Evolutionary conservation across 2,329 filamentous ascomycete genomes (phyloP), one percentile per base, ranked within the genome.

Genomic region (Pyricularia grisea): DNA sequence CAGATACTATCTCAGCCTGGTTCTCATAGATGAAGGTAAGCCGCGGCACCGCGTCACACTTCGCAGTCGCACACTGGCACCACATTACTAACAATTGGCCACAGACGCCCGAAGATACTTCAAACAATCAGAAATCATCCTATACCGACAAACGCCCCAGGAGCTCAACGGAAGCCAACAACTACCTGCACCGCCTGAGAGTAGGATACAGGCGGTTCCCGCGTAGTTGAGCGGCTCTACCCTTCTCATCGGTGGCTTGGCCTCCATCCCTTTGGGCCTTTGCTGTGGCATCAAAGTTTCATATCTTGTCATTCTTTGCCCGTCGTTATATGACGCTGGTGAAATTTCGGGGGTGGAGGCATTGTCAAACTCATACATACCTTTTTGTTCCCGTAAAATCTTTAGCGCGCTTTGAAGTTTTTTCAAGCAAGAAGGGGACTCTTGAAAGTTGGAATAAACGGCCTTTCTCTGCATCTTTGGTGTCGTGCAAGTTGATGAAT

Each of bases 91-190:
- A 11, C 23, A 58, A 66, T 30, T 66, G 4, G 2, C 28, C 5
- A 64, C 77, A 94, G 95, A 99, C 79, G 95, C 95, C 67, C 89
- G 95, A 75, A 89, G 95, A 75, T 99, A 99, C 82, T 99, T 99
- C 83, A 99, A 99, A 81, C 95, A 99, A 80, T 97, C 93, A 68
- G 95, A 99, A 82, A 99, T 99, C 77, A 94, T 97, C 70, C 89
- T 99, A 68, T 98, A 92, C 83, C 90, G 95, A 73, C 95, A 98
- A 78, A 84, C 87, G 23, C 87, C 88, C 7, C 87, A 90, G 72
- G 81, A 85, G 66, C 78, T 80, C 61, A 80, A 79, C 72, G 79
- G 76, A 66, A 75, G 73, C 63, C 70, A 71, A 69, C 72, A 68
- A 67, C 74, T 76, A 67, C 76, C 84, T 58, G 79, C 79, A 11